phyloP scores from a whole-genome alignment of 345 rosid genomes.

The Ricinus communis region DNA sequence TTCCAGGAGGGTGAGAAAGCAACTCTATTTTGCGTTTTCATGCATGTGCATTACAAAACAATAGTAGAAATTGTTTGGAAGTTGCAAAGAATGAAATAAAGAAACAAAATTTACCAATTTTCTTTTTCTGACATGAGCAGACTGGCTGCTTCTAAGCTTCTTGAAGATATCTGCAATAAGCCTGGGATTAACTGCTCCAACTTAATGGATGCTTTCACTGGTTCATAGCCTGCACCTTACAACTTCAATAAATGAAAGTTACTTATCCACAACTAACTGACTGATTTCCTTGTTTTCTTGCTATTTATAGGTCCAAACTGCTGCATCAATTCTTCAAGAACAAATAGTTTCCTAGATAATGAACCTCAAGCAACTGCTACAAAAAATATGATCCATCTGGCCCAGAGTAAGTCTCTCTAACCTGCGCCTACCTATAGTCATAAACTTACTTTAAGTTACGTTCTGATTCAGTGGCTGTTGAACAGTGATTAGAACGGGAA shows the following conservation, averaged over 20 bases:
- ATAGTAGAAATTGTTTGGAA: no score
- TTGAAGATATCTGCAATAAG: conserved; percentile 22
- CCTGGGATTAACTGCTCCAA: conserved; percentile 30
- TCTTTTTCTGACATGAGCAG: conserved; percentile 16
- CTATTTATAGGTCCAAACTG: conserved; percentile 32
- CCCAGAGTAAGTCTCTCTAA: conserved; percentile 36
- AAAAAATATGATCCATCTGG: conserved; percentile 41
- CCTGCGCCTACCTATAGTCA: no score
- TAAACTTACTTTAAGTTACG: neutral
- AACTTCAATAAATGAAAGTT: no score
- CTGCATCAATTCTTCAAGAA: conserved; percentile 34
- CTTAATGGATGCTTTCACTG: conserved; percentile 31
- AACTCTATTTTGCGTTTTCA: neutral
- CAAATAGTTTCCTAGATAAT: conserved; percentile 20
- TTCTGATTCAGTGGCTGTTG: neutral
- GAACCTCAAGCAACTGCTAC: conserved; percentile 41
- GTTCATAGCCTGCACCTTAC: conserved; percentile 13
- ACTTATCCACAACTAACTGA: neutral
- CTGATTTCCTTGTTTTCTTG: neutral
- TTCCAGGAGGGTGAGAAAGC: conserved; percentile 36
- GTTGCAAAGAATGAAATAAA: no score
- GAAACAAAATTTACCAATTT: no score
- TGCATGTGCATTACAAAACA: no score
- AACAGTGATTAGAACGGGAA: conserved; percentile 48
- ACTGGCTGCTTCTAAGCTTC: conserved; percentile 24